phyloP scores from a whole-genome alignment of 306 rosid species.

The Dicorynia guianensis region DNA sequence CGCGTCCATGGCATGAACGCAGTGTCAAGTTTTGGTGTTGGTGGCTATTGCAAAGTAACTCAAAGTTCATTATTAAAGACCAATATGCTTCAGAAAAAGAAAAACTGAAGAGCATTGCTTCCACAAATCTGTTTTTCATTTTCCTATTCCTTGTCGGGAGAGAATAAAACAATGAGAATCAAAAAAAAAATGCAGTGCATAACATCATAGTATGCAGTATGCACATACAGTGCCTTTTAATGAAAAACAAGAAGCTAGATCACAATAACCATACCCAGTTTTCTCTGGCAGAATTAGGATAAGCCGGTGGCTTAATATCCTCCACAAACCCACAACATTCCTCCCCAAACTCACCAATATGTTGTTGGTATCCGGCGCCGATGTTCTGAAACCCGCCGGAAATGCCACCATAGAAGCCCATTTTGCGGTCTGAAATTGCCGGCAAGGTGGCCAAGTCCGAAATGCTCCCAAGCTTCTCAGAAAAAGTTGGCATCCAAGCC shows the following conservation, averaged over 20 bases:
- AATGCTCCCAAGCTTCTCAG: slow-evolving; percentile 43
- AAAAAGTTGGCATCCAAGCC: slow-evolving; percentile 42
- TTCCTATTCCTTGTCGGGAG: not conserved
- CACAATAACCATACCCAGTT: slow-evolving; percentile 55
- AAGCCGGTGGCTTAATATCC: slow-evolving; percentile 55
- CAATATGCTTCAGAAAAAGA: not conserved
- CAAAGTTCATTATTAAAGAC: not conserved
- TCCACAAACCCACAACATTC: slow-evolving; percentile 60
- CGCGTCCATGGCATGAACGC: not conserved
- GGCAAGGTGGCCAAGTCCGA: slow-evolving; percentile 40
- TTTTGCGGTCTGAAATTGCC: slow-evolving; percentile 45
- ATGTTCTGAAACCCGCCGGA: slow-evolving; percentile 44
- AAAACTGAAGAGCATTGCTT: not conserved
- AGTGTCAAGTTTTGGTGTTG: not conserved
- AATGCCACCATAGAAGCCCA: slow-evolving; percentile 43
- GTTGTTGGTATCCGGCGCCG: slow-evolving; percentile 41
- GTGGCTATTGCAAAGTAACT: not conserved
- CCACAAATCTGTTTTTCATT: not conserved
- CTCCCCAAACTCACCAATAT: slow-evolving; percentile 50
- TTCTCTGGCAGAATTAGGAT: slow-evolving; percentile 45
- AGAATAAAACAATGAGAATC: too few relatives aligned
- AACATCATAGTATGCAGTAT: slow-evolving; percentile 3
- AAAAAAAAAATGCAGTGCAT: not conserved
- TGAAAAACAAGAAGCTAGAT: slow-evolving; percentile 5
- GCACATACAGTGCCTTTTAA: not conserved